Evolutionary conservation across 306 rosid species (phyloP), one percentile per base, ranked within the genome.

Genomic region (Cicer chorassanicum): DNA sequence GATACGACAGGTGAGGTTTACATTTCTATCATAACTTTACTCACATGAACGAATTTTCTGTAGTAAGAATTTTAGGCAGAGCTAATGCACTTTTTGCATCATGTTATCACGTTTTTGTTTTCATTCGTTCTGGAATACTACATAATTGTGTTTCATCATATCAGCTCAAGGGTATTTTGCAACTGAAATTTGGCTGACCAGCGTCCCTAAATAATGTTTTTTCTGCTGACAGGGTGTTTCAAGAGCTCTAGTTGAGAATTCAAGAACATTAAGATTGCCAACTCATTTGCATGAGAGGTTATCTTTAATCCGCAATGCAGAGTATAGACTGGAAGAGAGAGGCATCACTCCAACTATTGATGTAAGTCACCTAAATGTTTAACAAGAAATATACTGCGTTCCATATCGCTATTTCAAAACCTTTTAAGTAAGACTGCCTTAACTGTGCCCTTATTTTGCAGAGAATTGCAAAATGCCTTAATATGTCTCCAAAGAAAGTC

Each of bases 261-360:
- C 97, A 19, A 86, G 95, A 89, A 91, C 96, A 53, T 79, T 94
- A 78, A 87, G 99, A 83, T 74, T 94, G 79, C 99, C 99, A 5
- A 80, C 82, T 66, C 84, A 90, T 85, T 75, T 94, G 87, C 99
- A 94, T 24, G 96, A 94, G 78, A 90, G 99, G 70, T 85, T 94
- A 82, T 88, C 95, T 60, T 81, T 87, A 72, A 94, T 94, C 86
- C 91, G 88, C 78, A 94, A 86, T 56, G 99, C 99, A 42, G 89
- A 94, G 79, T 44, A 82, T 68, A 87, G 79, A 75, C 82, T 94
- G 78, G 84, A 90, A 86, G 93, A 89, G 77, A 92, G 85, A 80
- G 99, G 99, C 87, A 76, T 94, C 73, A 82, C 91, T 76, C 97
- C 99, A 73, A 88, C 99, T 45, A 64, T 94, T 71, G 97, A 92